Evolutionary conservation across 1,139 yeast species (phyloP), one percentile per base, ranked within the genome.

Genomic region (Chernovozyma aurita): DNA sequence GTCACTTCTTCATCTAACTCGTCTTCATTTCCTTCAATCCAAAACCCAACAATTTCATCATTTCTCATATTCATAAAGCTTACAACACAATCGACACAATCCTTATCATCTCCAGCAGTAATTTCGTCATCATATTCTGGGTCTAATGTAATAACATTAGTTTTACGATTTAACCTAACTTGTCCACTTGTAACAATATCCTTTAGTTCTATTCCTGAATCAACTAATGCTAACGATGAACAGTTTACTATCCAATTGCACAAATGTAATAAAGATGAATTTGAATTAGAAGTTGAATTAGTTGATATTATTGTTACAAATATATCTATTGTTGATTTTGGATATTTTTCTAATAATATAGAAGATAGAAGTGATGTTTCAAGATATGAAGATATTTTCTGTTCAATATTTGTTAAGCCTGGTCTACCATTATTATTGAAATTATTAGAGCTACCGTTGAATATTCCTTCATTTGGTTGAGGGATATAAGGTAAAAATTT

Each of bases 261-360:
- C 36, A 70, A 56, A 42, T 73, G 65, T 32, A 71, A 57, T 31
- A 73, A 50, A 11, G 63, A 53, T 5, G 61, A 47, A 39, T 61
- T 57, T 20, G 64, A 50, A 25, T 60, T 39, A 5, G 65, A 60
- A 11, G 50, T 44, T 12, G 62, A 44, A 30, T 72, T 70, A 14
- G 69, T 57, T 8, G 83, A 68, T 15, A 87, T 64, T 3, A 87
- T 65, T 30, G 84, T 77, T n/a, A 90, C 68, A 48, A 81, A 83
- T 18, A 92, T 70, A 51, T 83, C 94, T 37, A 92, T 85, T 18
- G 90, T 79, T 8, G 95, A 85, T 57, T 92, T 92, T 4, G 97
- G 97, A 55, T 90, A 90, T 42, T 80, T 78, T 14, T 77, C 77
- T 33, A 87, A 65, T 30, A 85, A 59, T 3, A 92, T 73, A 2